Evolutionary conservation across 2,329 filamentous ascomycete species (phyloP), one percentile per base, ranked within the genome.

Genomic region (Bertia moriformis): DNA sequence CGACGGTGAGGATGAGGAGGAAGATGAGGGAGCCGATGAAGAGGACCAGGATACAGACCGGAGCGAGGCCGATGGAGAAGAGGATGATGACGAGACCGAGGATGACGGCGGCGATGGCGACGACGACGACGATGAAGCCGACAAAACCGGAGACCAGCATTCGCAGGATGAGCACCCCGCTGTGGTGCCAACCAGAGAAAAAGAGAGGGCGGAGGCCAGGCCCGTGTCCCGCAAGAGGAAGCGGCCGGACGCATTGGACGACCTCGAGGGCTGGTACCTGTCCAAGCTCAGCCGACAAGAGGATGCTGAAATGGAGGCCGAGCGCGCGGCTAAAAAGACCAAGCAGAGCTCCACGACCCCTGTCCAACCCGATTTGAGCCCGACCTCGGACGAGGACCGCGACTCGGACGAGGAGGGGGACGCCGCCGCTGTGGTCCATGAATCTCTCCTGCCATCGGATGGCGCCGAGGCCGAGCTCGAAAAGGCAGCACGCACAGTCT

Each of bases 401-500:
- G 53, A 53, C 30, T 45, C 39, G 12, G 51, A 50, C 17, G 50
- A 51, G 15, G 50, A 50, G 7, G 50, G 47, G 4, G 46, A 46
- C 18, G 54, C 58, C 4, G 46, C 59, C 5, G 65, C 67, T 3
- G 44, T 51, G 15, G 59, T 71, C 30, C 76, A 81, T 48, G 77
- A 78, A 51, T 74, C 68, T 40, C 63, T 73, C 29, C 62, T 48
- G 42, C 61, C 43, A 48, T 38, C 50, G 13, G 52, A 53, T 30
- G 60, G 58, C 39, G 54, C 57, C 39, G 59, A 62, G 17, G 49
- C 65, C 17, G 83, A 93, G 46, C 50, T 93, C 2, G 84, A 93
- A 42, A 94, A 93, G 63, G 83, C 89, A 5, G 73, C 74, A 42
- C 82, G 91, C 41, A 98, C 91, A 4, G 77, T 96, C 32, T 98